These are phyloP conservation scores for Pouteria glomerata DNA, from an alignment of 148 eudicot species.

Conservation along the genomic window DNA sequence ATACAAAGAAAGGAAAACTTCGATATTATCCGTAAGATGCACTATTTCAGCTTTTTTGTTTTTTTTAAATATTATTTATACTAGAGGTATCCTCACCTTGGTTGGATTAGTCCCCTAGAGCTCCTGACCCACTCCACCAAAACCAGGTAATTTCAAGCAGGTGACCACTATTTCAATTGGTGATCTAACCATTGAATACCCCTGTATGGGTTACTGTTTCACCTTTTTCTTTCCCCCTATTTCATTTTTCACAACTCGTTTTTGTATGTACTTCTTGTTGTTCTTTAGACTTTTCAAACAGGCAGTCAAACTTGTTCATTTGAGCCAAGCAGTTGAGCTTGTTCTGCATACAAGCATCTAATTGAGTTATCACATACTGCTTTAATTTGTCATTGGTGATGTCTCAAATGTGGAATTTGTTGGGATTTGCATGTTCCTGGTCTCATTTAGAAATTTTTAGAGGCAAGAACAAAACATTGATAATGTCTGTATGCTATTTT, in stretches of 20 bases:
- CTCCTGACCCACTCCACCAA: too few relatives aligned
- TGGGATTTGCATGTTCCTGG: neutral
- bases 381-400: neutral
- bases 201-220: too few relatives aligned
- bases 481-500: neutral
- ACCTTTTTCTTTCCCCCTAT: neutral
- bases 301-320: too few relatives aligned
- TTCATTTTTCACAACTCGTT: neutral
- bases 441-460: neutral
- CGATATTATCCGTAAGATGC: constrained; percentile 87
- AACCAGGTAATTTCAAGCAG: too few relatives aligned
- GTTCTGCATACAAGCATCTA: neutral
- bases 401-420: neutral
- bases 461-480: neutral
- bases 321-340: neutral
- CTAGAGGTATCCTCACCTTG: too few relatives aligned
- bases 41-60: neutral
- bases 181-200: too few relatives aligned
- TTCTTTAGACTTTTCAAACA: neutral
- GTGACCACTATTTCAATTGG: too few relatives aligned
- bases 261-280: neutral
- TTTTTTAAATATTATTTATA: too few relatives aligned
- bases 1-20: constrained; percentile 95
- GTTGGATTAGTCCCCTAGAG: too few relatives aligned
- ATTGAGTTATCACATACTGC: neutral